phyloP scores from a whole-genome alignment of 352 stramenopile genomes.

The Thraustotheca clavata region DNA sequence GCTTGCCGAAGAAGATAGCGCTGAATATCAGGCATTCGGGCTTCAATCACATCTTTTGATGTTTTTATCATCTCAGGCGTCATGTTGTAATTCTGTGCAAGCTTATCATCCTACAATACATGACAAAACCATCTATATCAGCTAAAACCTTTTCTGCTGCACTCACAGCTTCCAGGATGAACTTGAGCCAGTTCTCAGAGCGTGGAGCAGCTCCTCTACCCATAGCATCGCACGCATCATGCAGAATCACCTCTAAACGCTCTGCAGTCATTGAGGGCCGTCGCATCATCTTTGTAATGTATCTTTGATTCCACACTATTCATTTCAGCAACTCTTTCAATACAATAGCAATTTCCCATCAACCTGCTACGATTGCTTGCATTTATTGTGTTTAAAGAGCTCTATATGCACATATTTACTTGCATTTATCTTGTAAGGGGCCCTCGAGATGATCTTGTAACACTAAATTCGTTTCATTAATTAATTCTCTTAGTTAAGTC shows the following conservation, averaged over 20 bases:
- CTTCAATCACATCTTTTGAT: neutral
- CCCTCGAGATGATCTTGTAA: too few species aligned
- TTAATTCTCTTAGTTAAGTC: too few species aligned
- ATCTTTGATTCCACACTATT: constrained; percentile 13
- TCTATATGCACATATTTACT: neutral
- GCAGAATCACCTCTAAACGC: constrained; percentile 11
- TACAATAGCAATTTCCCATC: neutral
- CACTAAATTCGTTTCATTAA: too few species aligned
- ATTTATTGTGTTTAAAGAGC: neutral
- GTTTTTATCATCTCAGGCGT: neutral
- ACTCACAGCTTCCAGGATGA: neutral
- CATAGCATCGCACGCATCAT: constrained; percentile 16
- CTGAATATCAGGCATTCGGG: constrained; percentile 9
- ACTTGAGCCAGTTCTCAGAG: constrained; percentile 6
- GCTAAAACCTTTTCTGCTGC: neutral
- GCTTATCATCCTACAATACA: neutral
- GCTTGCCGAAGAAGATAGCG: constrained; percentile 15
- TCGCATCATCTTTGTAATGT: constrained; percentile 10
- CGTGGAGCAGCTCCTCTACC: constrained; percentile 7
- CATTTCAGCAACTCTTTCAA: neutral
- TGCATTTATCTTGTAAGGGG: too few species aligned
- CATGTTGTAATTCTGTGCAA: neutral
- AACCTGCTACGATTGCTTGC: neutral
- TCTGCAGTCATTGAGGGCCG: constrained; percentile 15
- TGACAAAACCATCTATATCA: neutral